Evolutionary conservation across 2,329 filamentous ascomycete genomes (phyloP), one percentile per base, ranked within the genome.

Genomic region (Penicillium sumatraense): DNA sequence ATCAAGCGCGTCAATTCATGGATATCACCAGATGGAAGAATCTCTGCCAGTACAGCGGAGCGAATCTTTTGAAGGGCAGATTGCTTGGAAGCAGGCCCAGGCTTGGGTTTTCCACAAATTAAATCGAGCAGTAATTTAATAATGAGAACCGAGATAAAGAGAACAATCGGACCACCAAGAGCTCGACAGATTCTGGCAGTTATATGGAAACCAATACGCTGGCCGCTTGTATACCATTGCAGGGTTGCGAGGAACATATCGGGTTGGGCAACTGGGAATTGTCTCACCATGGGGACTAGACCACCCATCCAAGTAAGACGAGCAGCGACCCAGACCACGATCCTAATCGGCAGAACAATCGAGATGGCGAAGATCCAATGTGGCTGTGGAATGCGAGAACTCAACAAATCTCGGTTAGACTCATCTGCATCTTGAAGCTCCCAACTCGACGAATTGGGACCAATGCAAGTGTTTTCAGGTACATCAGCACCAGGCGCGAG

Each of bases 361-460:
- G 83, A 63, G 3, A 75, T 35, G 3, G 69, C 68, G 41, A 82
- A 70, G 0, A 75, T 56, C 74, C 79, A 80, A 64, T 83, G 81
- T 2, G 79, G 68, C 42, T 72, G 66, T 29, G 78, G 75, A 1
- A 73, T 70, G 24, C 69, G 71, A 50, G 66, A 69, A 0, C 73
- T 57, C 3, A 74, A 70, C 1, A 81, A 68, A 38, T 81, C 75
- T 13, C 80, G 78, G 67, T 82, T 81, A 5, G 71, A 66, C 60
- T 83, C 80, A 56, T 81, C 80, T 20, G 75, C 59, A 16, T 61
- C 59, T 9, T 51, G 65, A 21, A 78, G 68, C 61, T 85, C 83
- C 80, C 82, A 84, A 62, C 81, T 84, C 0, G 82, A 84, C 1
- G 82, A 83, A 66, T 84, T 85, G 7, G 80, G 76, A 0, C 83